Percentiles rank a stretch among this genome's conserved stretches.
phyloP scores from a whole-genome alignment of 2,329 filamentous ascomycete species.

The Gliomastix tumulicola region DNA sequence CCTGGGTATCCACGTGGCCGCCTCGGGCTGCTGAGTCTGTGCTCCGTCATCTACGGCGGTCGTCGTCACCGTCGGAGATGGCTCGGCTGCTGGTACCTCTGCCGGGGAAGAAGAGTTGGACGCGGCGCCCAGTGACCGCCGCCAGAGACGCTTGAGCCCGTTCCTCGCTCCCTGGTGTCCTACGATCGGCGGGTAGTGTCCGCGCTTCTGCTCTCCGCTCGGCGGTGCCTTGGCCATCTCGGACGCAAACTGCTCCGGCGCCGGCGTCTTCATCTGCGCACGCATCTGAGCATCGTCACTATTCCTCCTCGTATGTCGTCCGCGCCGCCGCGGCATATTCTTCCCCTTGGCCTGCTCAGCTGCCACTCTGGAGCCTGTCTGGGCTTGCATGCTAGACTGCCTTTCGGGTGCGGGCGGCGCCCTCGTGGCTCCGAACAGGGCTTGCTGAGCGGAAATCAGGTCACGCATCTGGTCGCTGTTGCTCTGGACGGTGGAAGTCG shows the following conservation, averaged over 20 bases:
- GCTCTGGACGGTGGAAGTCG: constrained; percentile 13
- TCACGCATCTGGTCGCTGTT: constrained; percentile 36
- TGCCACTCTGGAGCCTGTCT: constrained; percentile 23
- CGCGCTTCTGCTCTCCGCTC: constrained; percentile 23
- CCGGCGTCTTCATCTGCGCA: constrained; percentile 14
- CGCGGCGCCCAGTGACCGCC: constrained; percentile 36
- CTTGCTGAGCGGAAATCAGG: constrained; percentile 33
- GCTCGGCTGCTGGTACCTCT: background rate
- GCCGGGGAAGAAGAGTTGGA: background rate
- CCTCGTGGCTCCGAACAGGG: constrained; percentile 25
- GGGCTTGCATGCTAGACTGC: constrained; percentile 45
- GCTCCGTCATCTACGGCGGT: background rate
- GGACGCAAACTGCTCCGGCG: constrained; percentile 12
- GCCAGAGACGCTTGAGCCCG: constrained; percentile 43
- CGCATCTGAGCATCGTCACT: constrained; percentile 22
- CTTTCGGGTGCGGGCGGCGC: constrained; percentile 43
- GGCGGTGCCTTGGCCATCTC: constrained; percentile 7
- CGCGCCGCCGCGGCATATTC: too few relatives aligned
- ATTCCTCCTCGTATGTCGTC: constrained; percentile 11
- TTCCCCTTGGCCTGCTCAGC: constrained; percentile 11
- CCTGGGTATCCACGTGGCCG: constrained; percentile 22
- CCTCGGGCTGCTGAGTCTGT: background rate
- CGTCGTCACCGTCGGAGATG: background rate
- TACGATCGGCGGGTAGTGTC: constrained; percentile 42
- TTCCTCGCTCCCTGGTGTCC: constrained; percentile 34